A percentile compares a stretch with the other conserved stretches of the same genome.
Conservation (phyloP, 2,329 filamentous ascomycete genomes). For the Fusarium fujikuroi region DNA sequence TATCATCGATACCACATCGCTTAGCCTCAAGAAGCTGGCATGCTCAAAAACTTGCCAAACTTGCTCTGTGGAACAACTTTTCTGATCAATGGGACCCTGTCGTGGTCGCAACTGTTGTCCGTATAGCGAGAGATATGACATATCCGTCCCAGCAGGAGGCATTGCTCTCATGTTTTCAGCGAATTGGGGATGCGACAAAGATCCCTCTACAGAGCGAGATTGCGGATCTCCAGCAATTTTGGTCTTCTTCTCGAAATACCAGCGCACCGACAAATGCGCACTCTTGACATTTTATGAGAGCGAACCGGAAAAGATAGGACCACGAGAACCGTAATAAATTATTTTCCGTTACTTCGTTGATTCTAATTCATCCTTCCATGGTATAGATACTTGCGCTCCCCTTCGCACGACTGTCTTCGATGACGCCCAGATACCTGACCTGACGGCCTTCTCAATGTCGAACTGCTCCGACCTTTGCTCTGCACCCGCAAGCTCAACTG, state of each 20-base stretch:
- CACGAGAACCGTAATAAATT: background rate
- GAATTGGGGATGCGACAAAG: constrained; percentile 15
- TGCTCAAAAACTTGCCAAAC: constrained; percentile 45
- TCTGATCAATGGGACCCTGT: constrained; percentile 49
- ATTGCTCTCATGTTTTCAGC: constrained; percentile 8
- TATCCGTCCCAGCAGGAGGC: constrained; percentile 16
- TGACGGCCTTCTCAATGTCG: constrained; percentile 8
- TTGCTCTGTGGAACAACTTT: constrained; percentile 45
- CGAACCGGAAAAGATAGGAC: too few species aligned
- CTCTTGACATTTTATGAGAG: background rate
- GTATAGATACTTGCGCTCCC: constrained; percentile 21
- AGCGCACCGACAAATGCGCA: constrained; percentile 6
- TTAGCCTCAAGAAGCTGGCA: constrained; percentile 37
- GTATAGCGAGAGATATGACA: constrained; percentile 37
- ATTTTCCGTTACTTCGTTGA: background rate
- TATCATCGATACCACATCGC: constrained; percentile 4
- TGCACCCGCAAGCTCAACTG: constrained; percentile 46
- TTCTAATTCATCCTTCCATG: constrained; percentile 14
- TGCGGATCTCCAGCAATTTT: constrained; percentile 15
- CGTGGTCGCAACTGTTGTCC: constrained; percentile 41
- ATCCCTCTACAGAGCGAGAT: constrained; percentile 6
- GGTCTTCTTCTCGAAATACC: constrained; percentile 13
- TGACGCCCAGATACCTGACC: constrained; percentile 5
- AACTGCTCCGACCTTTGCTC: background rate
- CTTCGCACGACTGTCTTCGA: constrained; percentile 9